These are phyloP conservation scores for Cutaneotrichosporon sp. DNA, from an alignment of 1,284 basidiomycete genomes.

Conservation along the genomic window DNA sequence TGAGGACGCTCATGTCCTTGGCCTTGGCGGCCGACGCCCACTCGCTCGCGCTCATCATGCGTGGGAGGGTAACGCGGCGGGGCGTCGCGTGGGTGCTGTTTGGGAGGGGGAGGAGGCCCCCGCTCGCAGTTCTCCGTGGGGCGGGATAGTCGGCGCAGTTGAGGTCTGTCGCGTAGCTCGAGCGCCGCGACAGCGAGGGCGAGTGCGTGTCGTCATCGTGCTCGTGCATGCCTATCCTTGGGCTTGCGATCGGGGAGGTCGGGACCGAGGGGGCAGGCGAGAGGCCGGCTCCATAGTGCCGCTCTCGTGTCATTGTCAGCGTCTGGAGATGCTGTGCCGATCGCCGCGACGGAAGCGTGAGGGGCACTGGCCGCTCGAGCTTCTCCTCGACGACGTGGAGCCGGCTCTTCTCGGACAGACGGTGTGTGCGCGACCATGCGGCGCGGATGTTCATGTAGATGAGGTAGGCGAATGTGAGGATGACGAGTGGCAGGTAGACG, in stretches of 20 bases:
- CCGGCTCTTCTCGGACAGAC: background rate
- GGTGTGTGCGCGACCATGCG: constrained; percentile 28
- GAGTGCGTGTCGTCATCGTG: constrained; percentile 17
- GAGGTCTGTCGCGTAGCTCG: constrained; percentile 29
- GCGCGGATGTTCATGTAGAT: constrained; percentile 47
- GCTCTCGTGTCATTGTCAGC: constrained; percentile 14
- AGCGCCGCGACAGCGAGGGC: constrained; percentile 39
- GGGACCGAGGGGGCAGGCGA: constrained; percentile 13
- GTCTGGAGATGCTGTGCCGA: constrained; percentile 37
- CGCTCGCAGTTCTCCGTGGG: constrained; percentile 1
- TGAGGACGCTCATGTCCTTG: constrained; percentile 45
- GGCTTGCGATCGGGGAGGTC: constrained; percentile 23
- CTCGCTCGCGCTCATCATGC: constrained; percentile 39
- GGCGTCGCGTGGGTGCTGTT: constrained; percentile 12
- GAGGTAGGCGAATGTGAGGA: constrained; percentile 55
- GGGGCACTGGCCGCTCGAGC: constrained; percentile 34
- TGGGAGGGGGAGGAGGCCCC: constrained; percentile 3
- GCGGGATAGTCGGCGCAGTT: constrained; percentile 4
- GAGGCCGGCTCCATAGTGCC: constrained; percentile 11
- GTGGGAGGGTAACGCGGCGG: constrained; percentile 35
- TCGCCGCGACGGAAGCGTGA: constrained; percentile 42
- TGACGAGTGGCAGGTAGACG: constrained; percentile 61
- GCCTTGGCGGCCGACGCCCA: constrained; percentile 45
- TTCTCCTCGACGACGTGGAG: constrained; percentile 6
- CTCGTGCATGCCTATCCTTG: constrained; percentile 5